These are phyloP conservation scores for Fusarium liriodendri DNA, from an alignment of 2,329 filamentous ascomycete genomes.

Conservation along the genomic window DNA sequence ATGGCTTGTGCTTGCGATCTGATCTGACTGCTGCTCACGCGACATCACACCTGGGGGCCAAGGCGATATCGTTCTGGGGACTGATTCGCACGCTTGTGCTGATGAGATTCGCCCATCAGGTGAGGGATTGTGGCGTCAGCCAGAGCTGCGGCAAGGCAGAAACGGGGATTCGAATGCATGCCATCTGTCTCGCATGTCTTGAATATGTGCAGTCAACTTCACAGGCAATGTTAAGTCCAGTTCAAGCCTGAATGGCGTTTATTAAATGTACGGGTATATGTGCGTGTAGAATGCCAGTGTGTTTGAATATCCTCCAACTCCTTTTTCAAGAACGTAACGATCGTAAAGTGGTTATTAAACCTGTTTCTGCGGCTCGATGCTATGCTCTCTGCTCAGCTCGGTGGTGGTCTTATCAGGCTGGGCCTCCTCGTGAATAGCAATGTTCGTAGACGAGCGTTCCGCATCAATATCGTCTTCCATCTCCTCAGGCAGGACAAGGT, in stretches of 20 bases:
- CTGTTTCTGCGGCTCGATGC: conserved; percentile 34
- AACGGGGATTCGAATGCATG: neutral
- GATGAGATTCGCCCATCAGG: neutral
- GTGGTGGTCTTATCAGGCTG: conserved; percentile 14
- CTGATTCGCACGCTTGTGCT: neutral
- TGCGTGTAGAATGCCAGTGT: neutral
- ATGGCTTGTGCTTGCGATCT: neutral
- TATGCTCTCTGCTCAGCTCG: conserved; percentile 37
- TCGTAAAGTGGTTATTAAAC: conserved; percentile 1
- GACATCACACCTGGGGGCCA: neutral
- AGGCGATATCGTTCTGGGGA: neutral
- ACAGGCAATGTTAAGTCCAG: neutral
- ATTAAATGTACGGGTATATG: neutral
- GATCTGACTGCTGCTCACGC: neutral
- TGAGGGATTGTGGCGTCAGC: neutral
- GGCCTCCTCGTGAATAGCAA: conserved; percentile 26
- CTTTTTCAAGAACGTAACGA: neutral
- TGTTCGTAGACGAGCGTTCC: conserved; percentile 29
- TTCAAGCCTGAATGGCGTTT: neutral
- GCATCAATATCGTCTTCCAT: conserved; percentile 67
- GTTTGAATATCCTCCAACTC: neutral
- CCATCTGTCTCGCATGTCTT: neutral
- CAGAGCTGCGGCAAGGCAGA: neutral
- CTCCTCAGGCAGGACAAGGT: conserved; percentile 79
- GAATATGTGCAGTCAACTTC: neutral